These are phyloP conservation scores for Sindora glabra DNA, from an alignment of 306 rosid genomes.

Conservation along the genomic window DNA sequence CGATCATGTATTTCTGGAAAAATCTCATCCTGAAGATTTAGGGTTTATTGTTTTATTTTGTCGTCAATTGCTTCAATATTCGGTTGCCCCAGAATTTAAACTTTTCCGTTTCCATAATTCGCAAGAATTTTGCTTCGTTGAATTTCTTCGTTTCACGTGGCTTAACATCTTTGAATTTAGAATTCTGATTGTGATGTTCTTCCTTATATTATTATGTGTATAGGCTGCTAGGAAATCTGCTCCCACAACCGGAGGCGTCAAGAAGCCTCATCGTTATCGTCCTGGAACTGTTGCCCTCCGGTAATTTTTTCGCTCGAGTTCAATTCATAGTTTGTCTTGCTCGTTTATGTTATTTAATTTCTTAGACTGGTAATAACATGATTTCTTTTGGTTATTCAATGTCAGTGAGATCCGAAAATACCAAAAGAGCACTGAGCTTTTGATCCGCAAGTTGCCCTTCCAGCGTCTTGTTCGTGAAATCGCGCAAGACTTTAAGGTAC, in stretches of 20 bases:
- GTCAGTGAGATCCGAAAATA: slow-evolving; percentile 67
- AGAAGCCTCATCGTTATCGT: slow-evolving; percentile 50
- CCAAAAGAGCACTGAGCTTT: slow-evolving; percentile 72
- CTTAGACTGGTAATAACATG: neutral
- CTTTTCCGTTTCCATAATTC: too few species aligned
- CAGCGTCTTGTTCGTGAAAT: slow-evolving; percentile 60
- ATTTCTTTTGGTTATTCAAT: neutral
- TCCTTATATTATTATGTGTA: neutral
- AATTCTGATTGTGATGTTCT: too few species aligned
- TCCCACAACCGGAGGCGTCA: slow-evolving; percentile 47
- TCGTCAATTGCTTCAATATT: too few species aligned
- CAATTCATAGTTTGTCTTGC: neutral
- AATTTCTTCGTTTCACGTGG: too few species aligned
- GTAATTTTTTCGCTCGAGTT: neutral
- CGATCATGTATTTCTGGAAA: too few species aligned
- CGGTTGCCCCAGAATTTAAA: too few species aligned
- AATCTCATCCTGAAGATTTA: too few species aligned
- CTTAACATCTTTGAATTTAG: too few species aligned
- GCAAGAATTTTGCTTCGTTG: too few species aligned
- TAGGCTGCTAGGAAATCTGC: slow-evolving; percentile 51
- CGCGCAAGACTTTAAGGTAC: slow-evolving; percentile 50
- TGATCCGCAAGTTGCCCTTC: slow-evolving; percentile 67
- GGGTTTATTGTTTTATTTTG: too few species aligned
- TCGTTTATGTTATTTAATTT: too few species aligned
- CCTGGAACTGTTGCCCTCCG: slow-evolving; percentile 47